Evolutionary conservation across 805 yeast genomes (phyloP), one percentile per base, ranked within the genome.

Genomic region (Yamadazyma phyllophila): DNA sequence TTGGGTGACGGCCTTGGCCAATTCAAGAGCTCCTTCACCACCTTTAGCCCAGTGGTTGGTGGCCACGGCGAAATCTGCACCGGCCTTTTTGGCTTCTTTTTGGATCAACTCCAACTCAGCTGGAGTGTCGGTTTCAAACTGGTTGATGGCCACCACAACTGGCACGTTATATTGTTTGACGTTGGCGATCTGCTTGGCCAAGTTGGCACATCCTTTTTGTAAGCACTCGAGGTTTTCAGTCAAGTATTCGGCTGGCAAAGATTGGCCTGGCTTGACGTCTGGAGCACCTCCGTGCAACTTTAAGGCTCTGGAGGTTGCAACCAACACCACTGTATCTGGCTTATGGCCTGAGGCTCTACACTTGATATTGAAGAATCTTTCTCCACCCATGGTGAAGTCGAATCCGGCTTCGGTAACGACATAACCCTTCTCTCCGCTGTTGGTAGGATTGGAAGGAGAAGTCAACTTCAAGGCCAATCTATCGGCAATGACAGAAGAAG

Each of bases 351-450:
- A 85, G 14, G 96, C 78, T 65, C 98, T 83, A 67, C 97, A 90
- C 73, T 92, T 92, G 67, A 92, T 92, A 74, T 92, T 89, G 69
- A 92, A 80, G 72, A 92, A 92, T 60, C 98, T 80, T 74, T 92
- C 99, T 57, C 98, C 98, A 54, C 99, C 99, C 98, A 92, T 92
- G 40, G 97, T 92, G 76, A 94, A 92, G 69, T 92, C 98, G 71
- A 92, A 92, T 43, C 99, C 99, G 33, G 98, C 97, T 68, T 92
- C 99, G 41, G 99, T 92, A 50, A 92, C 88, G 45, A 90, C 98
- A 62, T 80, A 92, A 54, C 98, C 98, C 50, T 74, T 73, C 46
- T 56, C 49, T 44, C 81, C 77, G 49, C 57, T 65, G 56, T 71
- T 71, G 46, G 62, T 62, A 51, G 77, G 66, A 67, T 60, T 75